A percentile compares a stretch with the other conserved stretches of the same genome.
phyloP scores from a whole-genome alignment of 2,329 filamentous ascomycete genomes.

The Helminthosporium solani region DNA sequence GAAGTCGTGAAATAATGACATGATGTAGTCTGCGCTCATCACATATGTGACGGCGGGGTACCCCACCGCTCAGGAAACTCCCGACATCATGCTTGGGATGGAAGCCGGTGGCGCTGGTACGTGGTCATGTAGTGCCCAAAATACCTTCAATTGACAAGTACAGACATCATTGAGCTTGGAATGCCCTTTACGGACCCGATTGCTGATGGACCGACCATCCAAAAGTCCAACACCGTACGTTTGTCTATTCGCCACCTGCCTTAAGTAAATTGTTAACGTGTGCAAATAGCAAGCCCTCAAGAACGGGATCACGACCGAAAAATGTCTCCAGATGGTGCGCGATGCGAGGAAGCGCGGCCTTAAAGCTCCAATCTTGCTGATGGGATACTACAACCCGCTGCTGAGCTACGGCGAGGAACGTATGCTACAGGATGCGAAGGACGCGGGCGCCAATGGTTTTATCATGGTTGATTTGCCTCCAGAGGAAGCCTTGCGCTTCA shows the following conservation, averaged over 20 bases:
- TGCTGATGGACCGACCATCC: constrained; percentile 95
- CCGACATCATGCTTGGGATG: constrained; percentile 82
- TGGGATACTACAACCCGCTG: constrained; percentile 99
- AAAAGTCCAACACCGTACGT: constrained; percentile 82
- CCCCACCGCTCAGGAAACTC: constrained; percentile 77
- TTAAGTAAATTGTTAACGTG: constrained; percentile 17
- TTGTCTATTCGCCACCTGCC: constrained; percentile 26
- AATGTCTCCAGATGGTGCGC: constrained; percentile 79
- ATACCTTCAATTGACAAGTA: constrained; percentile 17
- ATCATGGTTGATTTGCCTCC: constrained; percentile 95
- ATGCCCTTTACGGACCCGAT: constrained; percentile 98
- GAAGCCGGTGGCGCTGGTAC: constrained; percentile 88
- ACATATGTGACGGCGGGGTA: constrained; percentile 96
- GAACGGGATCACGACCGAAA: constrained; percentile 82
- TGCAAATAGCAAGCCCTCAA: constrained; percentile 65
- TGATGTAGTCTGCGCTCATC: constrained; percentile 73
- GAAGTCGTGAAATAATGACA: constrained; percentile 10
- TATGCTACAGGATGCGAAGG: constrained; percentile 79
- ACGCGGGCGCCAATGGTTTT: constrained; percentile 88
- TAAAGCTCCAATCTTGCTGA: constrained; percentile 80
- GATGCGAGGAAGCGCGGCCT: constrained; percentile 76
- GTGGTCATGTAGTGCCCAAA: constrained; percentile 16
- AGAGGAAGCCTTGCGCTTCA: constrained; percentile 91
- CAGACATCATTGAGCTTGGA: constrained; percentile 93
- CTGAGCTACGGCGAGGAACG: constrained; percentile 91